Evolutionary conservation across 2,329 filamentous ascomycete species (phyloP), one percentile per base, ranked within the genome.

Genomic region (Lecanoromycetidae sp.): DNA sequence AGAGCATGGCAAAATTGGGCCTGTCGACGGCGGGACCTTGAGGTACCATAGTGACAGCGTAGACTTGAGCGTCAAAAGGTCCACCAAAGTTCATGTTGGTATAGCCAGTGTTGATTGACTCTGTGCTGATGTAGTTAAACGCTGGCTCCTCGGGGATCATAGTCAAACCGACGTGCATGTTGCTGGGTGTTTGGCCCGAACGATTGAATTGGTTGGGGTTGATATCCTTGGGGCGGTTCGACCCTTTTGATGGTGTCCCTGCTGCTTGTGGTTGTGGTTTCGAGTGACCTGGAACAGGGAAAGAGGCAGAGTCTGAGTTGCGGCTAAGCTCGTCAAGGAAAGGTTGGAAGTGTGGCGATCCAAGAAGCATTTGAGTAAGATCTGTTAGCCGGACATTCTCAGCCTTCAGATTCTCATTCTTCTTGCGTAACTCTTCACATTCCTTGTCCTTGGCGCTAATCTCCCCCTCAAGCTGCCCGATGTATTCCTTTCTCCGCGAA

Each of bases 401-500:
- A 38, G 93, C 85, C 56, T 79, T 70, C 15, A 98, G 75, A 30
- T 83, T 80, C 40, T 79, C 77, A 71, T 95, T 96, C 66, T 93
- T 81, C 29, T 75, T 68, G 53, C 84, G 82, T 27, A 95, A 75
- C 37, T 87, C 83, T 54, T 82, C 82, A 56, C 83, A 82, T 70
- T 96, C 90, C 55, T 81, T 84, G 33, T 82, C 80, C 69, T 91
- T 93, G 59, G 72, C 73, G 46, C 86, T 82, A 57, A 95, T 83
- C 64, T 96, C 90, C 53, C 77, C 74, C 71, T 98, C 91, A 13
- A 98, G 83, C 66, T 96, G 88, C 53, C 79, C 77, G 61, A 98
- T 96, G 71, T 96, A 96, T 75, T 96, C 90, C 75, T 98, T 98
- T 74, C 91, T 83, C 58, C 91, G 76, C n/a, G 88, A 95, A 48